Evolutionary conservation across 768 basidiomycete species (phyloP), one percentile per base, ranked within the genome.

Genomic region (Russula brevipes): DNA sequence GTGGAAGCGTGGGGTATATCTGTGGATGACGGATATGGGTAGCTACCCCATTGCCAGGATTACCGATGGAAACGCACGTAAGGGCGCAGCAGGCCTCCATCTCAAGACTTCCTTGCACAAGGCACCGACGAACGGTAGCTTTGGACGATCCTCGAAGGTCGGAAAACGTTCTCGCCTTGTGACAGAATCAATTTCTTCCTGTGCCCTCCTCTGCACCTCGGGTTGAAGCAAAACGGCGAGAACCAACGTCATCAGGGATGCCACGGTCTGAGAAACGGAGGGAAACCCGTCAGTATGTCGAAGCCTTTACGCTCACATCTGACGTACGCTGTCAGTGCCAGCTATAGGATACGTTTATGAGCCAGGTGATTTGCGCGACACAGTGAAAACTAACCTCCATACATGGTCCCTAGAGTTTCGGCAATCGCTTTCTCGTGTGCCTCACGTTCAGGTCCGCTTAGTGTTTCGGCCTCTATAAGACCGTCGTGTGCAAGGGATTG

Each of bases 1-100:
- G 30, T 44, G 0, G 52, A 24, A 0, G 53, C n/a, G 16, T 69
- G 70, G 5, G 70, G 67, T 11, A 68, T 11, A 33, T 33, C 68
- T 68, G 24, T 11, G 8, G 2, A 41, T 31, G 6, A 10, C 30
- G 31, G 11, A 39, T 14, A 12, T 36, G 33, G 12, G n/a, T 12
- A 9, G 19, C 11, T 16, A 14, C 30, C 7, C 6, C 9, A 14
- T 8, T 44, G 2, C 1, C 10, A 16, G 14, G 39, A 33, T 44
- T 5, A 30, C 30, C 9, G 12, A 4, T 38, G 54, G 10, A 7
- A 33, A 55, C 69, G 33, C 53, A 69, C 69, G 60, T 0, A 68
- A 12, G 14, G 67, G 70, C 0, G 24, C 17, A 1, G 62, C 47
- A 3, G 64, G 56, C 1, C 55, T 42, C 69, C 70, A 69, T 31